Evolutionary conservation across 768 basidiomycete genomes (phyloP), one percentile per base, ranked within the genome.

Genomic region (Tremella mesenterica): DNA sequence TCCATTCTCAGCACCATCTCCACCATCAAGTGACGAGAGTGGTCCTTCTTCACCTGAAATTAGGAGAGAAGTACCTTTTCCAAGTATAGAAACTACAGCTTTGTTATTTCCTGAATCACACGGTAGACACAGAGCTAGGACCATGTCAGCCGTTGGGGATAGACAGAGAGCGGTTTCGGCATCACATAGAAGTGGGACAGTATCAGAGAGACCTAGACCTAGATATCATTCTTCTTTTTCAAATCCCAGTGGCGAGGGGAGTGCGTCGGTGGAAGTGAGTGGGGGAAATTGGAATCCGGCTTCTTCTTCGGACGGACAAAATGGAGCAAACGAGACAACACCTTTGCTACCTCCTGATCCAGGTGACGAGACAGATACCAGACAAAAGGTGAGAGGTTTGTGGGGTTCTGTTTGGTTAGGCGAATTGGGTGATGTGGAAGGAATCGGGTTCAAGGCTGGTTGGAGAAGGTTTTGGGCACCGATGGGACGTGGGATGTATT

Each of bases 401-500:
- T 58, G 56, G 55, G 38, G 57, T 30, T 53, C 58, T n/a, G 51
- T 68, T 1, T 60, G 61, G 48, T 64, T 63, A 44, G 66, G 66
- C 13, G 63, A 68, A 49, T 14, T 67, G 9, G 65, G 64, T 9
- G 51, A 50, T 29, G 58, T 52, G 25, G 44, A 26, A 38, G 21
- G 56, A 44, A 28, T 10, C 23, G 12, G 26, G 7, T 63, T 65
- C 56, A 43, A 18, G 9, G 56, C 48, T 23, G 59, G 62, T n/a
- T 64, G 60, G 45, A 58, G 54, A 48, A 50, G 69, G 51, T 73
- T 62, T 43, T 61, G 62, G 61, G 48, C 54, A 28, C 64, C 71
- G 27, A 6, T 67, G 13, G 54, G 52, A 12, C 52, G 55, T 30
- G 41, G 46, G 5, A 51, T 54, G 25, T 69, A 70, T 49, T 73